phyloP scores from a whole-genome alignment of 768 basidiomycete species.

The Mycena floridula region DNA sequence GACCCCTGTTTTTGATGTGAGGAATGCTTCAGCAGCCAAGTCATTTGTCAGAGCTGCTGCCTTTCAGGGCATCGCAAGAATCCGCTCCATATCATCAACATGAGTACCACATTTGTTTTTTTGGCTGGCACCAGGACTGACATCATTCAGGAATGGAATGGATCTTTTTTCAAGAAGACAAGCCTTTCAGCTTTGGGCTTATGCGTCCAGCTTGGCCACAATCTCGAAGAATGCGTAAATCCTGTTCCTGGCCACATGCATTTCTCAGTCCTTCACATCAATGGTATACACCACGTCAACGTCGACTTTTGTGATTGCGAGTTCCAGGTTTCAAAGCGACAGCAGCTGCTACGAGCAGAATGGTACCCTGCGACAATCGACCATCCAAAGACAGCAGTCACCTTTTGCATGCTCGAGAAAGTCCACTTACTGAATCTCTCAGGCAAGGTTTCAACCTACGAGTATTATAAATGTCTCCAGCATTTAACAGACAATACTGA shows the following conservation, averaged over 20 bases:
- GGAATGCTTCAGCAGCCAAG: neutral
- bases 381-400: neutral
- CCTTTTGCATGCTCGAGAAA: neutral
- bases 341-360: neutral
- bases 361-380: slow-evolving; percentile 3
- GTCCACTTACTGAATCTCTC: slow-evolving; percentile 2
- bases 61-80: neutral
- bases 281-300: slow-evolving; percentile 17
- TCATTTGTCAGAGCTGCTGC: neutral
- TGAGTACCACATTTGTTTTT: neutral
- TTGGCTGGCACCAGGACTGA: too few relatives aligned
- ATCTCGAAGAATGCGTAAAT: neutral
- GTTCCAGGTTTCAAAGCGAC: neutral
- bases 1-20: neutral
- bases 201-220: slow-evolving; percentile 7
- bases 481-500: neutral
- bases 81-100: neutral
- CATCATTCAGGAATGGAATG: slow-evolving; percentile 6
- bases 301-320: slow-evolving; percentile 19
- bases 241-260: neutral
- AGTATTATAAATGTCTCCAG: slow-evolving; percentile 4
- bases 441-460: slow-evolving; percentile 1
- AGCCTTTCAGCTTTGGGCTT: slow-evolving; percentile 5
- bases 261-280: slow-evolving; percentile 14
- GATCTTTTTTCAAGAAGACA: neutral